A percentile compares a stretch with the other conserved stretches of the same genome.
Conservation (phyloP, 306 rosid genomes). For the Acacia acuminata region DNA sequence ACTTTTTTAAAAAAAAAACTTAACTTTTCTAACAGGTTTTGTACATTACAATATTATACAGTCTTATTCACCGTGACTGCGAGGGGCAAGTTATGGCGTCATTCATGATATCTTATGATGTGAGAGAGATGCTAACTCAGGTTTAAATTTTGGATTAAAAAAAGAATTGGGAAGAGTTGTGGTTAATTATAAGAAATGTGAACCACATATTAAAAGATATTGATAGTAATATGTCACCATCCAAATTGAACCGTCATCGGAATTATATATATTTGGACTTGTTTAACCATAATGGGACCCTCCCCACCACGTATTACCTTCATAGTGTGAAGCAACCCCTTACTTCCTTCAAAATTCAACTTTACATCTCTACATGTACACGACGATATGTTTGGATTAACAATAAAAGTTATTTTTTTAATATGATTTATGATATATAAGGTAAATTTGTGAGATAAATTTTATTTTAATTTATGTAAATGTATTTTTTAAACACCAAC, state of each 20-base stretch:
- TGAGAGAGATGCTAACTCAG: neutral
- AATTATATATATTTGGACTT: neutral
- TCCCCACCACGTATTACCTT: neutral
- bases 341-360: neutral
- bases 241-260: neutral
- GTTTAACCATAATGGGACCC: neutral
- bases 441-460: too few species aligned
- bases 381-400: too few species aligned
- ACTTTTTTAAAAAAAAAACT: too few species aligned
- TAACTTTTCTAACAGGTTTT: too few species aligned
- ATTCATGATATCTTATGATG: neutral
- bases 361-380: too few species aligned
- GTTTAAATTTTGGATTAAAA: neutral
- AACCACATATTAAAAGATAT: neutral
- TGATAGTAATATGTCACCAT: neutral
- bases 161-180: neutral
- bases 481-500: too few species aligned
- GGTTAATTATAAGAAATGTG: neutral
- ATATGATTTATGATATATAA: too few species aligned
- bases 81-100: neutral
- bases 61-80: neutral
- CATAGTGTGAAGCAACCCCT: neutral
- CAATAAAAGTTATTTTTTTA: too few species aligned
- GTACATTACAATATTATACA: too few species aligned
- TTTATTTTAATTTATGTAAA: too few species aligned